Evolutionary conservation across 768 basidiomycete species (phyloP), one percentile per base, ranked within the genome.

Genomic region (Chlorophyllum brunneum): DNA sequence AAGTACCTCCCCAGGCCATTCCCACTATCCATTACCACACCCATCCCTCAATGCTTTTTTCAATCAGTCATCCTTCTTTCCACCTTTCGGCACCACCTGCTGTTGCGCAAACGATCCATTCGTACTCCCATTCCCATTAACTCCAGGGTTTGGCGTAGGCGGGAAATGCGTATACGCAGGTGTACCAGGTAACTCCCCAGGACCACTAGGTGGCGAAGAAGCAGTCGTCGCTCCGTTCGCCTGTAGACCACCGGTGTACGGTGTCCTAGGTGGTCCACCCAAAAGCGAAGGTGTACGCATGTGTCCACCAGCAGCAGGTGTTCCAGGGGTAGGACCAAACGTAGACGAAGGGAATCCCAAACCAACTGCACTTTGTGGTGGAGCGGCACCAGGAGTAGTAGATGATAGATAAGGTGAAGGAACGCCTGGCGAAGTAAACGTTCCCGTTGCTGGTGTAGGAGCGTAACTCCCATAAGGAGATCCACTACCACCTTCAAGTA

Each of bases 401-500:
- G 58, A 38, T 30, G 56, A 56, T 37, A 66, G 55, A 55, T 65
- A 71, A n/a, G 70, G 69, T 7, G 68, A 69, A 16, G 60, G 43
- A 24, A 45, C 2, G 26, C 43, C 43, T 23, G 60, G 58, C 18
- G 59, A 47, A 30, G 51, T 53, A 24, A 68, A 64, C 3, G 66
- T 59, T 24, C 65, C 59, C 18, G 66, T 57, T 30, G 66, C 61
- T 1, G 70, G 74, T 11, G 67, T 71, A 38, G 62, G 63, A 10
- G 57, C 51, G 55, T 69, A 75, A 30, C 59, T 68, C 13, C 62
- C 49, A 51, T 73, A 74, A n/a, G 70, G 68, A 43, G 66, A 69
- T 65, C 57, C 58, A 15, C 70, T 68, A 0, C 58, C 54, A 2
- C 79, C 78, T 33, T 86, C 85, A 45, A 80, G 71, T 34, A 75